Evolutionary conservation across 495 filamentous ascomycete species (phyloP).

Genomic region (Apiosordaria backusii): DNA sequence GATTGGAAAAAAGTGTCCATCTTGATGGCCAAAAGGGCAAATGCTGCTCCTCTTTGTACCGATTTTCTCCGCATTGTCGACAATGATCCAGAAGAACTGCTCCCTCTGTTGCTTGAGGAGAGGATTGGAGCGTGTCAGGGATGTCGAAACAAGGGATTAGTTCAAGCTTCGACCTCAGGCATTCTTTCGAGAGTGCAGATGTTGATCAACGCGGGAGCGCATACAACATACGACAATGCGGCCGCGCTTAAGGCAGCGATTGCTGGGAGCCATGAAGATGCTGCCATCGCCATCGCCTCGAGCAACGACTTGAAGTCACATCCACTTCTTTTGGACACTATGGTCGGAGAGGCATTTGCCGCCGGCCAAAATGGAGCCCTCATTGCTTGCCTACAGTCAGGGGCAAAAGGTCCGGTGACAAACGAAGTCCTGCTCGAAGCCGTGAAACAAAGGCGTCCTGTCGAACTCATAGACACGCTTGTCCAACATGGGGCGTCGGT

Average conservation of each 20-base stretch:
- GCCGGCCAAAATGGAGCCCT: not conserved
- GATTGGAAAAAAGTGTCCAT: not conserved
- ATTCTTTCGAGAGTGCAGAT: not conserved
- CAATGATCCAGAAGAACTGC: not conserved
- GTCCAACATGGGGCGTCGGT: not conserved
- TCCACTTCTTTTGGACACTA: not conserved
- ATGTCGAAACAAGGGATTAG: not conserved
- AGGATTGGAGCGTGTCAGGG: not conserved
- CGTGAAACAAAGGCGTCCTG: not conserved
- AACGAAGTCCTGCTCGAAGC: not conserved
- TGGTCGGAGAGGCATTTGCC: not conserved
- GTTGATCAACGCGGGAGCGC: not conserved
- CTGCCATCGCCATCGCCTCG: not conserved
- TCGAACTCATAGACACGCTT: not conserved
- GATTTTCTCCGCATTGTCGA: not conserved
- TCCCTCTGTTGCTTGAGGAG: not conserved
- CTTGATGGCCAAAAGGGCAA: not conserved
- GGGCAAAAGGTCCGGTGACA: not conserved
- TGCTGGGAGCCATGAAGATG: not conserved
- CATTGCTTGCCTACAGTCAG: not conserved
- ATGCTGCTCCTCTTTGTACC: not conserved
- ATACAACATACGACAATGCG: not conserved
- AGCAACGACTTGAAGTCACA: not conserved
- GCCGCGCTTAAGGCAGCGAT: not conserved
- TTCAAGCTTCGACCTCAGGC: not conserved